Conservation (phyloP, 805 yeast genomes). For the Candida xiaguanensis region DNA sequence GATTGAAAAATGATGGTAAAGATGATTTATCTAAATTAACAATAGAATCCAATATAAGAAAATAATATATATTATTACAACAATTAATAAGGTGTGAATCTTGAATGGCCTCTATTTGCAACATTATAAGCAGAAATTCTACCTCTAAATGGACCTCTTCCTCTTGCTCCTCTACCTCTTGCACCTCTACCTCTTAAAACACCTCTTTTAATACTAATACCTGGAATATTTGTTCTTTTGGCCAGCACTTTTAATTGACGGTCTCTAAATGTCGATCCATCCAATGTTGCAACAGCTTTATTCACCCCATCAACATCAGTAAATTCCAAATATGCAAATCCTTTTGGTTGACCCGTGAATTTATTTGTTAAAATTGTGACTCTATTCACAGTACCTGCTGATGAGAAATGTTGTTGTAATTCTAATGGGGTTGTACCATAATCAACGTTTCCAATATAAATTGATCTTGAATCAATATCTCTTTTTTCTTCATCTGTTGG, state of each 20-base stretch:
- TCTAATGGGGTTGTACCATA: conserved; percentile 77
- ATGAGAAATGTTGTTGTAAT: conserved; percentile 66
- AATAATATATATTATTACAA: conserved; percentile 4
- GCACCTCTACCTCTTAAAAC: conserved; percentile 28
- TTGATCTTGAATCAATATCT: conserved; percentile 71
- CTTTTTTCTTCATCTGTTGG: conserved; percentile 40
- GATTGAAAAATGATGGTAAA: conserved; percentile 37
- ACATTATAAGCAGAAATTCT: background rate
- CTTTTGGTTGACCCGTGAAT: conserved; percentile 77
- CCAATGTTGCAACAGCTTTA: conserved; percentile 56
- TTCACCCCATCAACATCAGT: conserved; percentile 62
- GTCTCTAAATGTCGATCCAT: conserved; percentile 65
- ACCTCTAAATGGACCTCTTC: conserved; percentile 19
- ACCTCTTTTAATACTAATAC: conserved; percentile 39
- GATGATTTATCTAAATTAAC: conserved; percentile 25
- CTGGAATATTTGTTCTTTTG: conserved; percentile 81
- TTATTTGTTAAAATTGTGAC: conserved; percentile 75
- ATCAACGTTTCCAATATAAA: conserved; percentile 84
- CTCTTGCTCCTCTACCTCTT: conserved; percentile 21
- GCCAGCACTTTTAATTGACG: conserved; percentile 70
- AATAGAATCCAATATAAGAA: conserved; percentile 19
- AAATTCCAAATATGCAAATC: conserved; percentile 84
- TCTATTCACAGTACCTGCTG: conserved; percentile 71
- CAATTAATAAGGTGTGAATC: conserved; percentile 19
- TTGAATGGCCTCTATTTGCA: conserved; percentile 11